Conservation (phyloP, 331 rosid species). For the Quercus tomentella region DNA sequence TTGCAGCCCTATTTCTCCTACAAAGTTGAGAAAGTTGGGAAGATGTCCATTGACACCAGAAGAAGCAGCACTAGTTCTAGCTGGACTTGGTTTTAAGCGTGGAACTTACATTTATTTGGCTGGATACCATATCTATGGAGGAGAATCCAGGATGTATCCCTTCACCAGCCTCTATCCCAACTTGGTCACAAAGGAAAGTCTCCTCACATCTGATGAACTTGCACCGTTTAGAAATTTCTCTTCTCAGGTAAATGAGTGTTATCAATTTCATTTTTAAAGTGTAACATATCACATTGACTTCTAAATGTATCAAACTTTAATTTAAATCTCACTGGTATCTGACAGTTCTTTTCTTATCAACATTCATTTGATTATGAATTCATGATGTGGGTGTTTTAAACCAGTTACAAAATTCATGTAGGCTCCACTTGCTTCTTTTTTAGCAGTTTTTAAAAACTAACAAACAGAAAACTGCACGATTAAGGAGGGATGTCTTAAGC, state of each 20-base stretch:
- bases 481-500: not conserved
- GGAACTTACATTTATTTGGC: constrained; percentile 81
- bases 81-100: constrained; percentile 69
- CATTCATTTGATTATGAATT: not conserved
- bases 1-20: constrained; percentile 51
- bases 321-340: not conserved
- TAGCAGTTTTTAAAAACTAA: not conserved
- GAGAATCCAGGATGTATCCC: constrained; percentile 61
- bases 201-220: constrained; percentile 68
- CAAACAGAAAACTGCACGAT: not conserved
- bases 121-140: constrained; percentile 82
- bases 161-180: constrained; percentile 82
- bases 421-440: not conserved
- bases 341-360: not conserved
- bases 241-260: constrained; percentile 59
- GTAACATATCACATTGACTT: not conserved
- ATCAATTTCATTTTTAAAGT: not conserved
- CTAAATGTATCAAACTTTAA: not conserved
- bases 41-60: constrained; percentile 96
- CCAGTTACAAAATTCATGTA: not conserved
- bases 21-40: constrained; percentile 66
- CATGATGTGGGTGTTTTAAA: not conserved
- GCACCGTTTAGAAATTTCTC: constrained; percentile 83
- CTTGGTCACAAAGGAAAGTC: constrained; percentile 75
- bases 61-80: constrained; percentile 94